These are phyloP conservation scores for Phycomyces blakesleeanus DNA, from an alignment of 192 early-diverging fungal genomes.

Conservation along the genomic window DNA sequence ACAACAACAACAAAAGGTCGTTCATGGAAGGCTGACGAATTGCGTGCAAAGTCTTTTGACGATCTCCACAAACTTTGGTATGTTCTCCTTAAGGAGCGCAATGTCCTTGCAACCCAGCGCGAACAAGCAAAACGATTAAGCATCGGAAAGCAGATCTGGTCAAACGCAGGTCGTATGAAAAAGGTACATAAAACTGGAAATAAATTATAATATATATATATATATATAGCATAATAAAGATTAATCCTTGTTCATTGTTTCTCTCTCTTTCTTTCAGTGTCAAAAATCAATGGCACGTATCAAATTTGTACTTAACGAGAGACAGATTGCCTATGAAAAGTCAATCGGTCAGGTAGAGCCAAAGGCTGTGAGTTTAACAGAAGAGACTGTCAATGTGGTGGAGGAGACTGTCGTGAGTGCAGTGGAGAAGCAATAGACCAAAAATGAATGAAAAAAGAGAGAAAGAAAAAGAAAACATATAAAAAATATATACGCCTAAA, in stretches of 20 bases:
- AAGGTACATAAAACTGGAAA: conserved; percentile 52
- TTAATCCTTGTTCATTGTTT: no score
- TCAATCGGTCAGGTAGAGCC: no score
- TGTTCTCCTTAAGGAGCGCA: conserved; percentile 81
- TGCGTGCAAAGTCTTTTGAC: conserved; percentile 91
- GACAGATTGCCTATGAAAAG: conserved; percentile 57
- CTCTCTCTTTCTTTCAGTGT: conserved; percentile 43
- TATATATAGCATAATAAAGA: no score
- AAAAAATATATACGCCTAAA: no score
- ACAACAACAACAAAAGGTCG: no score
- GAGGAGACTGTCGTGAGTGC: not conserved
- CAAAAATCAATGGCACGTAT: conserved; percentile 83
- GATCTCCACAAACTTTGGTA: conserved; percentile 97
- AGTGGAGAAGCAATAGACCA: not conserved
- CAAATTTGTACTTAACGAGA: conserved; percentile 75
- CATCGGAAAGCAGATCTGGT: conserved; percentile 50
- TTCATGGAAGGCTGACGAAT: conserved; percentile 84
- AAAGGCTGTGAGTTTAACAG: no score
- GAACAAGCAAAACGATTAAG: conserved; percentile 62
- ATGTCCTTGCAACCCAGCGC: conserved; percentile 68
- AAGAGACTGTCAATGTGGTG: not conserved
- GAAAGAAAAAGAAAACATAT: not conserved
- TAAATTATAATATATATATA: no score
- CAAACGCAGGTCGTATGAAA: conserved; percentile 58
- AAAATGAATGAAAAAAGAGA: not conserved